phyloP scores from a whole-genome alignment of 2,329 filamentous ascomycete species.

The Fusarium setosum region DNA sequence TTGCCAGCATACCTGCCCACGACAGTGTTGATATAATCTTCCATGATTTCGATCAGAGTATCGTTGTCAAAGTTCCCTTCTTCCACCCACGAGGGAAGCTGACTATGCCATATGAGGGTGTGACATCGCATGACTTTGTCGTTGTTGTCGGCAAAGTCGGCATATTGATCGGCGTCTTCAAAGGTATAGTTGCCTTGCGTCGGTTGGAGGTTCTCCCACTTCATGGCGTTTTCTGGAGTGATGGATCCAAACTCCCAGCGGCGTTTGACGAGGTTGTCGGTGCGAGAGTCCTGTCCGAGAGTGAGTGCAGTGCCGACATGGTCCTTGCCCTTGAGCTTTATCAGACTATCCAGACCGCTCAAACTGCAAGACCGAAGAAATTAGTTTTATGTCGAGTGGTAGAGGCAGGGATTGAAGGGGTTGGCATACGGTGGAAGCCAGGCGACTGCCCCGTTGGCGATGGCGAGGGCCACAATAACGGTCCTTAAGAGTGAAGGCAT shows the following conservation, averaged over 20 bases:
- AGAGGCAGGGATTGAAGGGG: neutral
- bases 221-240: conserved; percentile 61
- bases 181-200: conserved; percentile 65
- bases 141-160: conserved; percentile 54
- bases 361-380: neutral
- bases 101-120: conserved; percentile 59
- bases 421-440: neutral
- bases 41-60: conserved; percentile 62
- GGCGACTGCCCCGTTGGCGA: neutral
- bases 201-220: conserved; percentile 69
- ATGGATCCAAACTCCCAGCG: conserved; percentile 66
- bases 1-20: conserved; percentile 57
- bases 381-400: neutral
- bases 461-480: neutral
- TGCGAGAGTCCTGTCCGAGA: conserved; percentile 58
- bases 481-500: neutral
- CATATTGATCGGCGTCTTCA: conserved; percentile 60
- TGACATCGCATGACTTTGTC: conserved; percentile 70
- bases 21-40: conserved; percentile 62
- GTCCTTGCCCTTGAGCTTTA: conserved; percentile 41
- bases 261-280: conserved; percentile 63
- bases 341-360: conserved; percentile 38
- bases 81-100: conserved; percentile 34
- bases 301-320: conserved; percentile 71
- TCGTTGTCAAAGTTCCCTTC: conserved; percentile 57